Evolutionary conservation across 1,284 basidiomycete genomes (phyloP), one percentile per base, ranked within the genome.

Genomic region (Cerioporus squamosus): DNA sequence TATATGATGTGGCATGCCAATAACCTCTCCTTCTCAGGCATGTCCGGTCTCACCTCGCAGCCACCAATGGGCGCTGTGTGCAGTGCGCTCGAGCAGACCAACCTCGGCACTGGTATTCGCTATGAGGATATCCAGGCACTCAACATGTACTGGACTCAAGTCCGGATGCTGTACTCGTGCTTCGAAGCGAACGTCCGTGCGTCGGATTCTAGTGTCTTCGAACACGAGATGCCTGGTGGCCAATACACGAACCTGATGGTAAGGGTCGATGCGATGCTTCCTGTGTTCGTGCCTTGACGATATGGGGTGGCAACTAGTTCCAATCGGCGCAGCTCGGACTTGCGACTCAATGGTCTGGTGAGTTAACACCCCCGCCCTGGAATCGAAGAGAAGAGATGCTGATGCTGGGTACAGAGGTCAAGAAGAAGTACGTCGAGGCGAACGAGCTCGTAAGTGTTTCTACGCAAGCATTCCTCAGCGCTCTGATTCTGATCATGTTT

Each of bases 141-240:
- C 69, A 99, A 99, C 84, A 78, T 91, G 61, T 99, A 99, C 81
- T 99, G 97, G 97, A 93, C 90, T 64, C 96, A 98, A 81, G 93
- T 98, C 73, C 92, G 97, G 69, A 81, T 94, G 78, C 86, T 99
- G 57, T 99, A 99, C 81, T 78, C 83, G 72, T 97, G 95, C 81
- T 99, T 99, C 81, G 97, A 99, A 78, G 97, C 97, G 63, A 98
- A 98, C 72, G 96, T 99, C 69, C 89, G 95, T 62, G 94, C 96
- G 24, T 97, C 95, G 45, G 94, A 97, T 75, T 97, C 94, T 45
- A 95, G 93, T 78, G 96, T 98, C 61, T 99, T 98, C 73, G 96
- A 97, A 73, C 97, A 99, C 79, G 96, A 99, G 80, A 99, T 99
- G 97, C 97, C 97, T 53, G 97, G 97, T 75, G 97, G 96, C 50